Percentiles rank a stretch among this genome's conserved stretches.
Evolutionary conservation across 345 rosid genomes (phyloP).

Genomic region (Rhizophora mangle): DNA sequence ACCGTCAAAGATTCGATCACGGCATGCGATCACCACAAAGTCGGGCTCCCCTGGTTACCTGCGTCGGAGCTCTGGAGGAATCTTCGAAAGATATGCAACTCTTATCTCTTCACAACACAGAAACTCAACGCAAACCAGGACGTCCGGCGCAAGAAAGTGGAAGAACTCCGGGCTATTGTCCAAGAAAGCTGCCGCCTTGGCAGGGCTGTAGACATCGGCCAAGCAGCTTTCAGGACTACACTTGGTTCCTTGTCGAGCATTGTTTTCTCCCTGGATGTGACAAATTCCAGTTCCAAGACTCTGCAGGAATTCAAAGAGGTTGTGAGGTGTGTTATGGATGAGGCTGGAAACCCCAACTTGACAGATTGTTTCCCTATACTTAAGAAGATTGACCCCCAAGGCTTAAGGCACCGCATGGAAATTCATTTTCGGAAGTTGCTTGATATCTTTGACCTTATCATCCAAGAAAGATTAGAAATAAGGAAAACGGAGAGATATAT

Average conservation of each 20-base stretch:
- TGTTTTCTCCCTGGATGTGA: conserved; percentile 29
- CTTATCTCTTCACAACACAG: conserved; percentile 21
- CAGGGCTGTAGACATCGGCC: conserved; percentile 26
- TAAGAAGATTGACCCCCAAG: conserved; percentile 27
- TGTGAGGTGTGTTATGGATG: conserved; percentile 19
- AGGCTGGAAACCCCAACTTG: conserved; percentile 39
- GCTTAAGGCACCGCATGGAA: conserved; percentile 17
- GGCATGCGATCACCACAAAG: conserved; percentile 2
- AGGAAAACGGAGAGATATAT: conserved; percentile 12
- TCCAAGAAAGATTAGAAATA: conserved; percentile 20
- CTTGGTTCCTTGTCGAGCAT: too few species aligned
- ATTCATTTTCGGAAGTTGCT: conserved; percentile 24
- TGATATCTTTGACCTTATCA: conserved; percentile 22
- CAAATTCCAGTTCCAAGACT: conserved; percentile 14
- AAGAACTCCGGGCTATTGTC: conserved; percentile 21
- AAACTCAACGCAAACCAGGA: conserved; percentile 29
- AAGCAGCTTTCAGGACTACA: neutral
- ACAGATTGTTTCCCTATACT: conserved; percentile 36
- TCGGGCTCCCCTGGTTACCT: conserved; percentile 13
- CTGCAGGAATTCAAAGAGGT: conserved; percentile 23
- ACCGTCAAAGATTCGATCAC: too few species aligned
- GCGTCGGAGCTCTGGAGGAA: conserved; percentile 19
- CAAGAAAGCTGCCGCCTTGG: conserved; percentile 18
- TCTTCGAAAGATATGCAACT: conserved; percentile 30
- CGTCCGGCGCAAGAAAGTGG: conserved; percentile 18